Base-by-base conservation (phyloP, 345 rosid genomes). In the Clausena lansium region DNA sequence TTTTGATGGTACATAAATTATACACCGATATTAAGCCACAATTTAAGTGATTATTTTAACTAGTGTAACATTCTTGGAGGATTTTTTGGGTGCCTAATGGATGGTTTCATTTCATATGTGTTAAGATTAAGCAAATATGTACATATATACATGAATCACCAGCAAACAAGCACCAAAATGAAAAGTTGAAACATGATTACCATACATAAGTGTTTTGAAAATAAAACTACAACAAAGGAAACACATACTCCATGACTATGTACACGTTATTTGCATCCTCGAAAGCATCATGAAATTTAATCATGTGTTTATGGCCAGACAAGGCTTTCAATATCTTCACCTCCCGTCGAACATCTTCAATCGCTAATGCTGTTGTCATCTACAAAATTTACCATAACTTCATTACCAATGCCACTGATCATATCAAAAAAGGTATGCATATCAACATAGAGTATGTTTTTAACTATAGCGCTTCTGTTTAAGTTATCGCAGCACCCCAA, bases 311-410 rank as follows among this genome's bases (percentile, higher is more conserved):
- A 80, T 92, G 97, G 27, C 94, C 94, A 0, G 98, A 92, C 70
- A 96, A 73, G 66, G 90, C 93, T 90, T 89, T 91, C 81, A 96
- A 57, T 76, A 96, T 84, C 76, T 94, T 96, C 81, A 94, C 99
- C 85, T 96, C 99, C 83, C 97, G 81, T 28, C 98, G 93, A 76
- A 94, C 98, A 85, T 96, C 99, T 88, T 96, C 99, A 76, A 92
- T 84, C 3, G 98, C 77, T 80, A 93, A 82, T 38, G 94, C 83
- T 70, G 98, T 83, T 57, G 98, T 89, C 99, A 97, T 97, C 99
- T 97, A 93, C 85, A 84, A 82, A 79, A 60, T 30, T 11, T 55
- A 76, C 20, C 76, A 66, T 15, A 13, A 52, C 58, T 76, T 58
- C 78, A 32, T 57, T 54, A 62, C 28, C 54, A 70, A 73, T 70